Conservation (phyloP, 306 rosid genomes). For the Prunus salicina region DNA sequence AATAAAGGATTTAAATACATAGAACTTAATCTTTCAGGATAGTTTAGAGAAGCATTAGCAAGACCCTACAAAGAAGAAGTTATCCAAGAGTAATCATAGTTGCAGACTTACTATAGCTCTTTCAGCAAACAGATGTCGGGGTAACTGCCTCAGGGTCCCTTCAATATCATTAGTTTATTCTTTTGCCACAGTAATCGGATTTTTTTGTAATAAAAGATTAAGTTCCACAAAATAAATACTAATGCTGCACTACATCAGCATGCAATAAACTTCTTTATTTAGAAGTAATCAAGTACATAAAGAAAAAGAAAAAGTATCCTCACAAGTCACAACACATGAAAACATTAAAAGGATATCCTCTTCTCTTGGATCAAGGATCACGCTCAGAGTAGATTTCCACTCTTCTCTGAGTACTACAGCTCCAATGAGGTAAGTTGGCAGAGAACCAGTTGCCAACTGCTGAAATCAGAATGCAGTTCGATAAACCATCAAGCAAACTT, state of each 20-base stretch:
- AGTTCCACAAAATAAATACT: constrained; percentile 45
- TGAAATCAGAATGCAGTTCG: constrained; percentile 17
- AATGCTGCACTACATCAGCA: constrained; percentile 16
- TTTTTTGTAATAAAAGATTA: constrained; percentile 51
- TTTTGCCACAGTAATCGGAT: constrained; percentile 55
- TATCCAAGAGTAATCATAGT: constrained; percentile 11
- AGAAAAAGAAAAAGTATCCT: not conserved
- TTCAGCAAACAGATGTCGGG: constrained; percentile 81
- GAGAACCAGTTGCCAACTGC: constrained; percentile 96
- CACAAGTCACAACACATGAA: not conserved
- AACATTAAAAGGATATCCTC: constrained; percentile 85
- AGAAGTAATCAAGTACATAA: constrained; percentile 6
- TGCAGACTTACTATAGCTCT: constrained; percentile 72
- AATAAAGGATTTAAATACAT: constrained; percentile 45
- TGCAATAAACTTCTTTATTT: constrained; percentile 20
- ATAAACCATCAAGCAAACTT: no score
- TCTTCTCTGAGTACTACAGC: constrained; percentile 76
- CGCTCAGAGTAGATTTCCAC: constrained; percentile 65
- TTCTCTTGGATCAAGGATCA: constrained; percentile 97
- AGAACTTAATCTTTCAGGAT: not conserved
- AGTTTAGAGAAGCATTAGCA: constrained; percentile 11
- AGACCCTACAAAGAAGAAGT: not conserved
- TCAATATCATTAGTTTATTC: constrained; percentile 69
- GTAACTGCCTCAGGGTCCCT: constrained; percentile 86
- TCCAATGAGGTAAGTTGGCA: constrained; percentile 82